Base-by-base conservation (phyloP, 2,329 filamentous ascomycete genomes). In the Penicillium hesseltinei region DNA sequence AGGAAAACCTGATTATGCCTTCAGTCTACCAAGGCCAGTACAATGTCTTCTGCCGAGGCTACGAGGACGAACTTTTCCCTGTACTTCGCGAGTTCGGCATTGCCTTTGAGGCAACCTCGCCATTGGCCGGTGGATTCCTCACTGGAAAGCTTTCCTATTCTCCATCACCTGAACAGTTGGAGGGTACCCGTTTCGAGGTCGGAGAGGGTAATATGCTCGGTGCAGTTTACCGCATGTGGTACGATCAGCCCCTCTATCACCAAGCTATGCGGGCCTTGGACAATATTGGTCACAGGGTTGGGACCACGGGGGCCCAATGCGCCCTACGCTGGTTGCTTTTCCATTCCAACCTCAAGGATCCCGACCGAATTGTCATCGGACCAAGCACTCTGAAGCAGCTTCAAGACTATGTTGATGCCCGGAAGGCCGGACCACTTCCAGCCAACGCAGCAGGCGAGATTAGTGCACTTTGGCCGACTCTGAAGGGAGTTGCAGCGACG, bases 191-290 rank as follows among this genome's bases (percentile, higher is more conserved):
- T 1, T 55, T 55, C n/a, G 52, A 55, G 27, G 46, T 51, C 2
- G 52, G 45, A 2, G 52, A 54, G 15, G 52, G 52, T 7, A 55
- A 55, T 4, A 55, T 51, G 52, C 29, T 55, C 1, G 52, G 52
- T 25, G 52, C 52, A 10, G 35, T 55, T 6, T 55, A 55, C n/a
- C 52, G 52, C 1, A 55, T 55, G 52, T 55, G 52, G 52, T 55
- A 55, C 3, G 52, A 55, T 3, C 52, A 51, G 17, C 52, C 52
- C 21, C 5, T 42, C 13, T 55, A 25, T 19, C 52, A 55, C 10
- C 27, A 51, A 13, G 46, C 52, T 5, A 55, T 55, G 52, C 46
- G 46, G 8, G 5, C n/a, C 1, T 5, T 55, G 45, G 46, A 55
- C 29, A 35, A 17, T 3, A 33, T 55, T 17, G 46, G 44, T 13